Base-by-base conservation (phyloP, 164 flowering plant species). In the Tinospora cordifolia region DNA sequence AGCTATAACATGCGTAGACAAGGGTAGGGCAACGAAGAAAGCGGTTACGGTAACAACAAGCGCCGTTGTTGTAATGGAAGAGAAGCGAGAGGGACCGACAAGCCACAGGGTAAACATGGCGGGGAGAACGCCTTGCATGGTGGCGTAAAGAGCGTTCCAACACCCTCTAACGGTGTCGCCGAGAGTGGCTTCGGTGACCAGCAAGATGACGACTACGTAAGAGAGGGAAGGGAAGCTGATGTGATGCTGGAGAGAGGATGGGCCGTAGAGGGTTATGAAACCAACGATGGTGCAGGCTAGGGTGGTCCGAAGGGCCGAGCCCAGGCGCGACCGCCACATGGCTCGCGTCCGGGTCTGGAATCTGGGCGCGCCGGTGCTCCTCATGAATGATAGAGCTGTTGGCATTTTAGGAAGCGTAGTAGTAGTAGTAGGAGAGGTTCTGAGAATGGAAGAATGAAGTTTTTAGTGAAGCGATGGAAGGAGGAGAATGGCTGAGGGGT, bases 231-330 rank as follows among this genome's bases (percentile, higher is more conserved):
- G 98, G 79, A 87, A 83, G 19, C 85, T 70, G 8, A 86, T 38
- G 3, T 71, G 76, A 60, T 72, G 77, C 0, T 36, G 77, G 73
- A 89, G 15, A 11, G 71, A 1, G 0, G 27, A 38, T 0, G 96
- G 97, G 21, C 89, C 83, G 79, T 76, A 87, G 63, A 90, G 81
- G 75, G 88, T 85, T 75, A 76, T 38, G 75, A 68, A 57, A 19
- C 85, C 95, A 0, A 93, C 93, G 2, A 88, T 77, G 69, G 81
- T 66, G 81, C 95, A 90, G 0, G 97, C 97, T 11, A 87, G 62
- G 30, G 85, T 81, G 7, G 91, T 86, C 17, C 95, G 82, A 41
- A 84, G 69, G 5, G 91, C 89, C 0, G 95, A 79, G 69, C 75
- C 74, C 11, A 91, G 79, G 79, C 87, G 72, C 34, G 80, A 75